Percentiles rank a stretch among this genome's conserved stretches.
These are phyloP conservation scores for Lasiodiplodia gonubiensis DNA, from an alignment of 2,329 filamentous ascomycete species.

Conservation along the genomic window DNA sequence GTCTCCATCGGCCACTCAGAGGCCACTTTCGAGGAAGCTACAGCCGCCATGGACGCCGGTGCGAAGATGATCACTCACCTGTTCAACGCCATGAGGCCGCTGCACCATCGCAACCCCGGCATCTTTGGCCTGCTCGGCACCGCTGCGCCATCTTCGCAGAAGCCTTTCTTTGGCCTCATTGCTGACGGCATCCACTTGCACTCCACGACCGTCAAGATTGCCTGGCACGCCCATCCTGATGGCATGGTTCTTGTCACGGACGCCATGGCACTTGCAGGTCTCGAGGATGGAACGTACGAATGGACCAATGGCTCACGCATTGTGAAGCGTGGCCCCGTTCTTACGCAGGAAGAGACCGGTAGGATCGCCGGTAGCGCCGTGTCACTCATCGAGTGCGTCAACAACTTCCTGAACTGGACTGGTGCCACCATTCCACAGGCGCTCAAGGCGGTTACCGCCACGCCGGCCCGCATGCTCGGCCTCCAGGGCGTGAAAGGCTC, in stretches of 20 bases:
- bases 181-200: slow-evolving; percentile 90
- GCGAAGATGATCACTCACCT: slow-evolving; percentile 91
- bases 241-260: slow-evolving; percentile 91
- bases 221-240: slow-evolving; percentile 81
- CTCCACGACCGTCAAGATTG: slow-evolving; percentile 85
- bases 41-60: slow-evolving; percentile 71
- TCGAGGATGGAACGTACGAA: slow-evolving; percentile 82
- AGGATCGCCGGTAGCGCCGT: slow-evolving; percentile 63
- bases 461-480: slow-evolving; percentile 78
- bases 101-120: slow-evolving; percentile 89
- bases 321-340: slow-evolving; percentile 71
- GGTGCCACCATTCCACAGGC: slow-evolving; percentile 71
- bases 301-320: slow-evolving; percentile 78
- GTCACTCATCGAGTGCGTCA: slow-evolving; percentile 79
- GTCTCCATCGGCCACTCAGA: slow-evolving; percentile 87
- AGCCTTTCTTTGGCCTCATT: slow-evolving; percentile 88
- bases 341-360: slow-evolving; percentile 78
- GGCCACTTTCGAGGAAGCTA: slow-evolving; percentile 82
- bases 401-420: slow-evolving; percentile 79
- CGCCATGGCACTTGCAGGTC: slow-evolving; percentile 84
- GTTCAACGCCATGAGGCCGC: slow-evolving; percentile 91
- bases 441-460: slow-evolving; percentile 74
- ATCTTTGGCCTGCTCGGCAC: slow-evolving; percentile 83
- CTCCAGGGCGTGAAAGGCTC: slow-evolving; percentile 70
- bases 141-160: slow-evolving; percentile 35